phyloP scores from a whole-genome alignment of 805 yeast species.

The Ogataea salicorniae region DNA sequence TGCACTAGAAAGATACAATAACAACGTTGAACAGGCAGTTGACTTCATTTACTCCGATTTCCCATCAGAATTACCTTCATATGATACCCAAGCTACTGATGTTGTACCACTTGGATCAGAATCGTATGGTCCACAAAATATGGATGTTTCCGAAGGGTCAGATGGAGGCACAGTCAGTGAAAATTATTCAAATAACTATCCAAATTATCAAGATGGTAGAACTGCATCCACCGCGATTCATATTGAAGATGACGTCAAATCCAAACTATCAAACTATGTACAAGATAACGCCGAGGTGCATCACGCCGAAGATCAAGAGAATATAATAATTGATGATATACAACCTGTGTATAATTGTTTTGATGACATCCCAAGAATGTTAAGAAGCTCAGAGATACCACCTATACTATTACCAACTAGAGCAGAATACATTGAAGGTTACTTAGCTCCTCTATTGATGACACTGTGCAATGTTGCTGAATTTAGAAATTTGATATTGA shows the following conservation, averaged over 20 bases:
- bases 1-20: slow-evolving; percentile 32
- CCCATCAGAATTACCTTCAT: slow-evolving; percentile 11
- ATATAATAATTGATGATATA: neutral
- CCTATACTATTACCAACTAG: slow-evolving; percentile 33
- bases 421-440: slow-evolving; percentile 32
- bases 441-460: slow-evolving; percentile 37
- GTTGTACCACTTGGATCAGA: slow-evolving; percentile 5
- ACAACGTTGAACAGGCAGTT: slow-evolving; percentile 32
- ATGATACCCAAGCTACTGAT: slow-evolving; percentile 11
- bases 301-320: slow-evolving; percentile 4
- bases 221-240: slow-evolving; percentile 13
- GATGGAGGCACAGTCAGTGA: neutral
- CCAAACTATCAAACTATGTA: slow-evolving; percentile 19
- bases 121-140: neutral
- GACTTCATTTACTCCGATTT: slow-evolving; percentile 30
- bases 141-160: neutral
- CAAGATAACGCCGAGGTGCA: slow-evolving; percentile 6
- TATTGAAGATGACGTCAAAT: slow-evolving; percentile 23
- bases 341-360: slow-evolving; percentile 23
- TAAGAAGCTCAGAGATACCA: slow-evolving; percentile 20
- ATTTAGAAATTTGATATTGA: slow-evolving; percentile 29
- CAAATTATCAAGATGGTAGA: slow-evolving; percentile 8
- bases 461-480: slow-evolving; percentile 34
- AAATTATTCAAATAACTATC: neutral
- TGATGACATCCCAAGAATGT: slow-evolving; percentile 28